These are phyloP conservation scores for Esteya vermicola DNA, from an alignment of 2,329 filamentous ascomycete genomes.

Conservation along the genomic window DNA sequence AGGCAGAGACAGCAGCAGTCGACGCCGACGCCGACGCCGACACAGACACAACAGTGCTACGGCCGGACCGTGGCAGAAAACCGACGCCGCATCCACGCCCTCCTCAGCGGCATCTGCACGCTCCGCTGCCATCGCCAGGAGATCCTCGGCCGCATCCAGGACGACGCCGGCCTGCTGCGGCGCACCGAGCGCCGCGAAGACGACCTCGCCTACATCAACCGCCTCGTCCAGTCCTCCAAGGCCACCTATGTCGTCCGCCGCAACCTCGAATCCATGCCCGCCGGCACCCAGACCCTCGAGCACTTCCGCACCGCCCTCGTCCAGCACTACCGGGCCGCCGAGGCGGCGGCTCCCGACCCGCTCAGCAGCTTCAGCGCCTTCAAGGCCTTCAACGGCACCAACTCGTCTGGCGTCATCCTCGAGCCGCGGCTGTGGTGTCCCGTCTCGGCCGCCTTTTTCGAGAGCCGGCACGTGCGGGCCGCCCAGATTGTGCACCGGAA, in stretches of 20 bases:
- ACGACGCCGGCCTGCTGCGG: not conserved
- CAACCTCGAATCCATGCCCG: not conserved
- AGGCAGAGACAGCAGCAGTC: no score
- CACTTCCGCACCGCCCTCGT: not conserved
- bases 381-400: no score
- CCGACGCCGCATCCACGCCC: not conserved
- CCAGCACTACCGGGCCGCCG: not conserved
- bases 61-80: not conserved
- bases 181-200: not conserved
- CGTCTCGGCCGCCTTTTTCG: not conserved
- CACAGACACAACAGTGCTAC: no score
- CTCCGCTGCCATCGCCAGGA: not conserved
- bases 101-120: not conserved
- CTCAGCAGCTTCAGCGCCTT: no score
- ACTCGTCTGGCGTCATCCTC: no score
- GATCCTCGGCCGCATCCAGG: not conserved
- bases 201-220: not conserved
- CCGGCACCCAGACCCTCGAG: not conserved
- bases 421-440: not conserved
- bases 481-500: slow-evolving; percentile 1
- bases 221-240: no score
- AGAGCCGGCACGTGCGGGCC: not conserved
- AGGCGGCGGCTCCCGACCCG: no score
- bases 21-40: no score
- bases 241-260: no score